Conservation (phyloP, 1,284 basidiomycete genomes). For the Meira miltonrushii region DNA sequence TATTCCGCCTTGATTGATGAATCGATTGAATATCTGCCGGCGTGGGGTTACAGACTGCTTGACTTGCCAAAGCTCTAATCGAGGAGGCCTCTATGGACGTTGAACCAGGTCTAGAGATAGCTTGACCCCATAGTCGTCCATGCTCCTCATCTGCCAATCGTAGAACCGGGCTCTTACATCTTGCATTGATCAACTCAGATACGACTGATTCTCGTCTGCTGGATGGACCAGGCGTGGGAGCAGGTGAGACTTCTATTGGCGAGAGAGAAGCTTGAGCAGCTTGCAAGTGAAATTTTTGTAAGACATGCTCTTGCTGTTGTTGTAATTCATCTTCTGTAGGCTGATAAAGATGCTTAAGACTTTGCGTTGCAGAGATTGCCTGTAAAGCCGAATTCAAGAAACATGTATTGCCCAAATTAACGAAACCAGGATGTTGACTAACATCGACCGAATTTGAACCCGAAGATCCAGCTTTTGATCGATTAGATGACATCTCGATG, state of each 20-base stretch:
- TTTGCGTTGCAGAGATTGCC: conserved; percentile 62
- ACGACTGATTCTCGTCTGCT: background rate
- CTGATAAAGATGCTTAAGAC: conserved; percentile 29
- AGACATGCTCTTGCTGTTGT: background rate
- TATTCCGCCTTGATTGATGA: background rate
- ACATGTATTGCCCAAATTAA: conserved; percentile 84
- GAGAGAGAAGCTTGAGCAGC: background rate
- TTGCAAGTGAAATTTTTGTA: background rate
- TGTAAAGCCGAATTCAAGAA: conserved; percentile 87
- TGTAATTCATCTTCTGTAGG: conserved; percentile 1
- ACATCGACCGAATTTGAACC: conserved; percentile 14
- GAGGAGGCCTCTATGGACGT: background rate
- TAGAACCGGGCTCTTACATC: conserved; percentile 27
- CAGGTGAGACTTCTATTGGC: conserved; percentile 11
- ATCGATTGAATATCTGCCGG: background rate
- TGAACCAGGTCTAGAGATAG: background rate
- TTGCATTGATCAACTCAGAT: background rate
- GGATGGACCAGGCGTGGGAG: background rate
- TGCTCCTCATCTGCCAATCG: conserved; percentile 31
- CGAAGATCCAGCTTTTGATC: too few species aligned
- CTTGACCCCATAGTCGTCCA: conserved; percentile 7
- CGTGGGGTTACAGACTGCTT: background rate
- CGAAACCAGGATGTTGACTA: conserved; percentile 60
- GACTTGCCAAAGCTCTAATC: background rate
- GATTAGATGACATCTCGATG: too few species aligned